Conservation (phyloP, 1,139 yeast species). For the Arxiozyma heterogenica region DNA sequence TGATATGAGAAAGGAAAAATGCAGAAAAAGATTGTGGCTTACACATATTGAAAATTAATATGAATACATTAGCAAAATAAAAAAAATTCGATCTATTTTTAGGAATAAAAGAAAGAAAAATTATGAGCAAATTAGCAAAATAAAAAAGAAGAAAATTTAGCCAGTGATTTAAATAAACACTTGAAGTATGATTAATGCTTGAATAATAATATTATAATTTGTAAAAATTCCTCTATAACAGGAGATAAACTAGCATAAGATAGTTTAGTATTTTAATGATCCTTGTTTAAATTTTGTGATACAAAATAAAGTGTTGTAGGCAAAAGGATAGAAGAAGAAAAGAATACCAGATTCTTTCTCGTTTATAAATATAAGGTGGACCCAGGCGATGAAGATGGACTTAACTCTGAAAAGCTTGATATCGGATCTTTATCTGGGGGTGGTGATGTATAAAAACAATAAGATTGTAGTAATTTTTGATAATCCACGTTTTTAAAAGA, state of each 20-base stretch:
- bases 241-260: too few species aligned
- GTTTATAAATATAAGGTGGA: background rate
- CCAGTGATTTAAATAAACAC: background rate
- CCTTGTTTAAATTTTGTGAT: background rate
- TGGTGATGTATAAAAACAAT: conserved; percentile 19
- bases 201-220: background rate
- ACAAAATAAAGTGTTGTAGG: too few species aligned
- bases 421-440: background rate
- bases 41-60: too few species aligned
- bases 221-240: background rate
- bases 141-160: background rate
- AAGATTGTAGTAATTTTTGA: conserved; percentile 20
- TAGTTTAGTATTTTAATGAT: background rate
- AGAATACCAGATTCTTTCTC: background rate
- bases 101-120: background rate
- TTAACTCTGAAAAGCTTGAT: background rate
- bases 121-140: background rate
- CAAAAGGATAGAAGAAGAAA: background rate
- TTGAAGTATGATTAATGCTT: background rate
- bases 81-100: background rate
- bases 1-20: background rate
- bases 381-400: conserved; percentile 1
- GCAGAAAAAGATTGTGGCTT: background rate
- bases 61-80: background rate
- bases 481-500: conserved; percentile 17